Base-by-base conservation (phyloP, 495 filamentous ascomycete species). In the Bacidia rubella region DNA sequence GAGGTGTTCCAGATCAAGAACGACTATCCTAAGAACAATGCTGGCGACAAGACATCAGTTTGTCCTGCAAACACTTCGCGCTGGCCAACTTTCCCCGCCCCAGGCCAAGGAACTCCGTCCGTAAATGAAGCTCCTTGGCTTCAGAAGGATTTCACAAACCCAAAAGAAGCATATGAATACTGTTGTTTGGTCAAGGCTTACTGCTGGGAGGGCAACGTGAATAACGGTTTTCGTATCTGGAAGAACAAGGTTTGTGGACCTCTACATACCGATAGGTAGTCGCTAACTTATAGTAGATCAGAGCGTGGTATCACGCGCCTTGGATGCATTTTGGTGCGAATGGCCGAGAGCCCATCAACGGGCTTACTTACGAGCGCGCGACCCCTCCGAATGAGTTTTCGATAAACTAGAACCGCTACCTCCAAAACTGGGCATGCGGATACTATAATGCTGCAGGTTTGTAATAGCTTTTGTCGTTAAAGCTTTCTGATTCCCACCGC, bases 181-280 rank as follows among this genome's bases (percentile, higher is more conserved):
- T 51, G 48, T 40, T 20, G n/a, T 9, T 20, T 51, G 48, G 29
- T 51, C 48, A 51, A 51, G 27, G 22, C 11, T 11, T 51, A 51
- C n/a, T 51, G 48, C 19, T 51, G 35, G 26, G 48, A 51, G 48
- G 48, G 48, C 27, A 51, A 51, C 17, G 48, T 51, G 11, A 40
- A 51, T 20, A 51, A 51, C 7, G 48, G 35, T 3, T 51, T 51
- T 41, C 26, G 25, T 1, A 11, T 51, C 17, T 20, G 29, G 9
- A 38, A 51, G 2, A 51, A 51, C 23, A 12, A n/a, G 2, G 35
- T 2, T 3, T 25, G 25, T n/a, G 0, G 1, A 12, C 25, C 44
- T 24, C 15, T 35, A 7, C 29, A 15, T 5, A 5, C 5, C 15
- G 29, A 35, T 35, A 5, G 29, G 15, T 35, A 35, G 29, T 15